These are phyloP conservation scores for Candida labiduridarum DNA, from an alignment of 1,139 yeast species.

Conservation along the genomic window DNA sequence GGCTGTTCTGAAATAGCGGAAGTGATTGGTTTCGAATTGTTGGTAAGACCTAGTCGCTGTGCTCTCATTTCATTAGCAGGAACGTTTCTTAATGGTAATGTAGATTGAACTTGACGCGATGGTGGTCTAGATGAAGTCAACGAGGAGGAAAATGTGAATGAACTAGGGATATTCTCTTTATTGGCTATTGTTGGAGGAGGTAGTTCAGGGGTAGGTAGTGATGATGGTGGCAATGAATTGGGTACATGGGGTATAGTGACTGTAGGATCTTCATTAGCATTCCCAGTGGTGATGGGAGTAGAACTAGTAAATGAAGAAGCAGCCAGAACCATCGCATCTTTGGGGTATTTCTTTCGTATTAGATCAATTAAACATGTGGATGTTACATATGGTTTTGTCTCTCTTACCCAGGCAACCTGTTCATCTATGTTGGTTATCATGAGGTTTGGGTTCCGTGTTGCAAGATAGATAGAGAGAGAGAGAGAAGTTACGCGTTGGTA, in stretches of 20 bases:
- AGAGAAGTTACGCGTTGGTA: neutral
- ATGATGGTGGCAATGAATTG: slow-evolving; percentile 2
- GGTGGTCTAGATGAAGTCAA: neutral
- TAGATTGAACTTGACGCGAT: slow-evolving; percentile 2
- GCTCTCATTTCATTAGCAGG: slow-evolving; percentile 2
- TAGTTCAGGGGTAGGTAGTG: neutral
- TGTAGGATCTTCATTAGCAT: neutral
- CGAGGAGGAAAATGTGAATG: slow-evolving; percentile 1
- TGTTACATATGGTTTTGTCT: slow-evolving; percentile 15
- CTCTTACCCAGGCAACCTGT: slow-evolving; percentile 18
- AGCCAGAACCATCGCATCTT: neutral
- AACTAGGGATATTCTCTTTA: slow-evolving; percentile 7
- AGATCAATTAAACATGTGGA: slow-evolving; percentile 7
- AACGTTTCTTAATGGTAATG: slow-evolving; percentile 2
- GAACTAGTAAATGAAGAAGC: neutral
- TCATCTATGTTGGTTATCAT: slow-evolving; percentile 15
- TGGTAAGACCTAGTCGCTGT: neutral
- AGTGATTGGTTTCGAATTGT: neutral
- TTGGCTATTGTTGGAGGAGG: slow-evolving; percentile 1
- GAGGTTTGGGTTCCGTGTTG: slow-evolving; percentile 6
- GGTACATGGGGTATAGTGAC: neutral
- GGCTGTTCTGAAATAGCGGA: neutral
- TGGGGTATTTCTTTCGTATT: slow-evolving; percentile 20
- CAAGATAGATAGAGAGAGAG: too few relatives aligned
- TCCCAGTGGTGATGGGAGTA: neutral